Evolutionary conservation across 2,329 filamentous ascomycete species (phyloP), one percentile per base, ranked within the genome.

Genomic region (Byssoonygena ceratinophila): DNA sequence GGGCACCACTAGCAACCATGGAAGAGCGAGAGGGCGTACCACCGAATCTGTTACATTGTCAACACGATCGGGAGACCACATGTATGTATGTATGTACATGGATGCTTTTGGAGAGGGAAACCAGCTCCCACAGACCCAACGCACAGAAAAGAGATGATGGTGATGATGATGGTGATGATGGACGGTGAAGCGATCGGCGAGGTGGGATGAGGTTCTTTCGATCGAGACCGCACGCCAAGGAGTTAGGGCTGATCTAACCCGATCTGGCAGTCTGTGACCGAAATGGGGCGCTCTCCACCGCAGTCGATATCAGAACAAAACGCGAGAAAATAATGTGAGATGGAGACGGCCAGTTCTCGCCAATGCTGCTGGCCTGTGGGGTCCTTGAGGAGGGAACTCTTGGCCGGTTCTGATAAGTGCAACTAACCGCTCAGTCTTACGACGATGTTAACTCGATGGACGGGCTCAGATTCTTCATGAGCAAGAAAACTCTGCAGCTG

Each of bases 31-130:
- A 14, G 20, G 2, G 22, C 14, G 45, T 22, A 16, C 45, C 11
- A 48, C 51, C 8, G 61, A 57, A 2, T 62, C 62, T 0, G 71
- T 73, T 31, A 63, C 61, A 34, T 64, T 57, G 23, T 74, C 55
- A 1, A 62, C 27, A 29, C 27, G 27, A 9, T 9, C 27, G 27
- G 27, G 5, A 29, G 27, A 9, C 9, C 9, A 9, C 27, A 29
- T 29, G 27, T 29, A n/a, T n/a, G n/a, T n/a, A n/a, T n/a, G n/a
- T n/a, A n/a, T n/a, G n/a, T n/a, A n/a, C n/a, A n/a, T n/a, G n/a
- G n/a, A n/a, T n/a, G n/a, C n/a, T n/a, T n/a, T n/a, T n/a, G n/a
- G n/a, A n/a, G n/a, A n/a, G n/a, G n/a, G n/a, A n/a, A n/a, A n/a
- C n/a, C n/a, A n/a, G n/a, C n/a, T n/a, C n/a, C n/a, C n/a, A n/a